phyloP scores from a whole-genome alignment of 2,329 filamentous ascomycete species.

The Ceratocystis papillata region DNA sequence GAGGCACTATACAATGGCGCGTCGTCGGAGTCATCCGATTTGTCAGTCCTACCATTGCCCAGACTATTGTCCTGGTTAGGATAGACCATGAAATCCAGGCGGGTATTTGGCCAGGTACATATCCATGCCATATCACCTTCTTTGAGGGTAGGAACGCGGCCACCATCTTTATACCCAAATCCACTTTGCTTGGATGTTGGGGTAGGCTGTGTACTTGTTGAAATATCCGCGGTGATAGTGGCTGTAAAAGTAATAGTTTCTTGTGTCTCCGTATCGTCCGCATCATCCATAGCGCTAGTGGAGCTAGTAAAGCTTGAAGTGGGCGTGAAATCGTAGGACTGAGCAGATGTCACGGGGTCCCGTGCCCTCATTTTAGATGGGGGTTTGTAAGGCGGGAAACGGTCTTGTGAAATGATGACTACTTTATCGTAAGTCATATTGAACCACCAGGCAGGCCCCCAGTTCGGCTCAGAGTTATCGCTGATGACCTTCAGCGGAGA shows the following conservation, averaged over 20 bases:
- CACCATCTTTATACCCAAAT: conserved; percentile 32
- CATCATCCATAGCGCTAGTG: not conserved
- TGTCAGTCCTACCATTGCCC: conserved; percentile 21
- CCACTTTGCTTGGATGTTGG: conserved; percentile 14
- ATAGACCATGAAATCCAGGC: conserved; percentile 48
- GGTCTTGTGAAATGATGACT: conserved; percentile 40
- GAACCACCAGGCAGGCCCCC: conserved; percentile 48
- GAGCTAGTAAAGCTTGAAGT: conserved; percentile 16
- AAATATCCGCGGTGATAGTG: conserved; percentile 13
- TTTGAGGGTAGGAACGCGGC: conserved; percentile 30
- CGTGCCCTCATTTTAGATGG: conserved; percentile 26
- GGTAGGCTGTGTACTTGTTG: conserved; percentile 16
- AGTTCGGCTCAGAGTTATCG: conserved; percentile 39
- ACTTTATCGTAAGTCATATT: conserved; percentile 45
- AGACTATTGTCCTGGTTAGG: conserved; percentile 41
- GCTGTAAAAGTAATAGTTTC: conserved; percentile 20
- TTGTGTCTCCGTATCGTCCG: conserved; percentile 26
- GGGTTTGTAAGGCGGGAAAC: conserved; percentile 29
- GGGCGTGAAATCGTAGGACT: not conserved
- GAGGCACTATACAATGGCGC: conserved; percentile 16
- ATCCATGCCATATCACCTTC: conserved; percentile 47
- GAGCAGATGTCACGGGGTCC: not conserved
- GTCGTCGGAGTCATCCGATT: not conserved
- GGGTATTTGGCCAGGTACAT: conserved; percentile 47
- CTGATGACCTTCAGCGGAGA: conserved; percentile 39